These are phyloP conservation scores for Phytophthora brassicae DNA, from an alignment of 352 stramenopile species.

Conservation along the genomic window DNA sequence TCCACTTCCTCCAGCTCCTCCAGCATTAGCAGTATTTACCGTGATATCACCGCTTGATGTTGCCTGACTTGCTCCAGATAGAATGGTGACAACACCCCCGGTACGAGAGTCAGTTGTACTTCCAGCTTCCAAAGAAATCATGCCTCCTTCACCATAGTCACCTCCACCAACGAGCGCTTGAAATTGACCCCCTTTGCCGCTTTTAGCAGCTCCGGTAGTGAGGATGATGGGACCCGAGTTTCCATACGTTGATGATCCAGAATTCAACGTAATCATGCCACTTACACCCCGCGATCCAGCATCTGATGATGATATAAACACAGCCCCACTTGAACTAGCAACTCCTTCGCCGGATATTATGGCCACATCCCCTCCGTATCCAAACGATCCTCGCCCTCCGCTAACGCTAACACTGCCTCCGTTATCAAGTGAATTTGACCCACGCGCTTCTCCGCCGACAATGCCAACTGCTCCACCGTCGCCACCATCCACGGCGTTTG, in stretches of 20 bases:
- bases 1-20: conserved; percentile 57
- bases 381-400: conserved; percentile 69
- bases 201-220: conserved; percentile 48
- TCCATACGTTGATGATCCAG: conserved; percentile 49
- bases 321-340: conserved; percentile 53
- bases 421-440: conserved; percentile 87
- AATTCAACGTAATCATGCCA: conserved; percentile 39
- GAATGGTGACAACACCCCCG: conserved; percentile 60
- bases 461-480: conserved; percentile 87
- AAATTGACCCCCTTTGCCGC: conserved; percentile 56
- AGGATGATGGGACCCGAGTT: conserved; percentile 61
- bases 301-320: conserved; percentile 50
- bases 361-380: conserved; percentile 62
- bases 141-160: conserved; percentile 80
- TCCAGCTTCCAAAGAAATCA: conserved; percentile 74
- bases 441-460: conserved; percentile 85
- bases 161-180: conserved; percentile 60
- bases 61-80: conserved; percentile 60
- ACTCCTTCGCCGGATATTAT: conserved; percentile 52
- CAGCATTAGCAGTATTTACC: conserved; percentile 62
- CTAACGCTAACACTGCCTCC: conserved; percentile 79
- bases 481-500: conserved; percentile 88
- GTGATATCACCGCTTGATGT: conserved; percentile 73
- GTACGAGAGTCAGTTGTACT: conserved; percentile 60
- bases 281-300: conserved; percentile 54